Base-by-base conservation (phyloP, 2,329 filamentous ascomycete genomes). In the Sclerotinia sclerotiorum region DNA sequence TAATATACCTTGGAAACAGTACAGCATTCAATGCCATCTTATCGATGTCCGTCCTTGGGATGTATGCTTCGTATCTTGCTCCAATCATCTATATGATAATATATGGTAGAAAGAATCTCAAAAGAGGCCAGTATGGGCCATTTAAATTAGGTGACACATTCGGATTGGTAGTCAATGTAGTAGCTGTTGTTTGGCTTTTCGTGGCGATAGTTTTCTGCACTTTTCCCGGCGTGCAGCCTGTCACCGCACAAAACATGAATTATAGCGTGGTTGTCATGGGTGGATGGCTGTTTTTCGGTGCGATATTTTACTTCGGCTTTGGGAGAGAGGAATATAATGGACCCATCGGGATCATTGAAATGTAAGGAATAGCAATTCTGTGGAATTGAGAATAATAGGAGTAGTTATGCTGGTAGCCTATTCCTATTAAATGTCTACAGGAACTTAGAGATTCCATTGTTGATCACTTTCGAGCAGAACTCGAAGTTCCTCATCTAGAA, bases 1-100 rank as follows among this genome's bases (percentile, higher is more conserved):
- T 83, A 2, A 75, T 84, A 5, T 84, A 83, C 67, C 77, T 83
- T 0, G 82, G 81, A 0, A 82, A 81, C 0, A 78, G 78, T 19
- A 82, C 82, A 15, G 82, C 82, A 0, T 84, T 84, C 61, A 81
- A 79, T 64, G 81, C 82, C 8, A 82, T 83, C 69, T 78, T 82
- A 0, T 79, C 81, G 1, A 80, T 82, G 77, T 75, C 79, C 0
- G 79, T 83, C 52, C 78, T 82, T 4, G 78, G 79, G 2, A 72
- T 83, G 63, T 83, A 84, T 69, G 73, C 78, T 0, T 82, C 82
- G 5, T 83, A 81, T 64, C 76, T 82, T 1, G 63, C 82, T 0
- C 80, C 81, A 0, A 80, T 82, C 13, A 60, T 73, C 2, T 75
- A 71, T 56, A 80, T 83, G 74, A 68, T 81, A 13, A 67, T 79